Base-by-base conservation (phyloP, 768 basidiomycete genomes). In the Lactifluus rugatus region DNA sequence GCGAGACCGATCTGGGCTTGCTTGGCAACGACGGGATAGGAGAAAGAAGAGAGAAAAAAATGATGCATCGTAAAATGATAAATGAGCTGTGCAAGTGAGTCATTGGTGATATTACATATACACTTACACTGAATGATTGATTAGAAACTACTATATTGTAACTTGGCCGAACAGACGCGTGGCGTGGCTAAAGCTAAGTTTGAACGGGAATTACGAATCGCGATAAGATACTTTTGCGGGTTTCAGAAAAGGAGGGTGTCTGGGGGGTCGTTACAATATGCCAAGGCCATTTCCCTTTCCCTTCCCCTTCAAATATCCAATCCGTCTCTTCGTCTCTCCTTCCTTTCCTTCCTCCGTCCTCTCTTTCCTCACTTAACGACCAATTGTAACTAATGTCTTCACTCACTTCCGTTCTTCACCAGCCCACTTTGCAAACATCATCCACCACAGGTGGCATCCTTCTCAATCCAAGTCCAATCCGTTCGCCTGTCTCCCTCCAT, bases 351-450 rank as follows among this genome's bases (percentile, higher is more conserved):
- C 16, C 31, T 32, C 28, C n/a, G n/a, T n/a, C n/a, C n/a, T n/a
- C 8, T 10, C n/a, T 10, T 23, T 53, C 16, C 31, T 32, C 28
- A 39, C n/a, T n/a, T n/a, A n/a, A n/a, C n/a, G n/a, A n/a, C n/a
- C n/a, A n/a, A n/a, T n/a, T n/a, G n/a, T n/a, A n/a, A 16, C 13
- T 13, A 9, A 9, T n/a, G 37, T 17, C 19, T 46, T 6, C 34
- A 42, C 54, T 62, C 55, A 19, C 61, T 1, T 42, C 61, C 10
- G 52, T 60, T 39, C 46, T 53, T 26, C 56, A 45, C 1, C 13
- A 5, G 6, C 14, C 44, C 14, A 49, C 5, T 0, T 39, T 14
- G 3, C 57, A 5, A 47, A 41, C 28, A 5, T 39, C 48, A 0
- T 42, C 46, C 25, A 14, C 45, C 2, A 19, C 32, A 11, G 48